Evolutionary conservation across 1,139 yeast species (phyloP), one percentile per base, ranked within the genome.

Genomic region (Waltiozyma sp.): DNA sequence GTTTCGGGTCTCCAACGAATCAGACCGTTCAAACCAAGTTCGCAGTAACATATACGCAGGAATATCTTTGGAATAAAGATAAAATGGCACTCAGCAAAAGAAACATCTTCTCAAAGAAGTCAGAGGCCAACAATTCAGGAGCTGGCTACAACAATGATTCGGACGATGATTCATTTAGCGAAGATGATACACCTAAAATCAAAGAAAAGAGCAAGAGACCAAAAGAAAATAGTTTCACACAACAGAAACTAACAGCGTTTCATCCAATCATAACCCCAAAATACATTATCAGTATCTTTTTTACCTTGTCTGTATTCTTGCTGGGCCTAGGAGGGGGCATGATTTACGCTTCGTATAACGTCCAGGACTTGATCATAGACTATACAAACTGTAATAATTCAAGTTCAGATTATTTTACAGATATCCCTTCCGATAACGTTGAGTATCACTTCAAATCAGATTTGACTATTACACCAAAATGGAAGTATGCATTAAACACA

Each of bases 281-380:
- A 58, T 83, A 93, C 4, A 94, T 89, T 37, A 75, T 91, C 46
- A 96, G 96, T 2, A 59, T 89, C 43, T 77, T 89, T 55, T 60
- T 89, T 40, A 62, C 71, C 11, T 72, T 91, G 41, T 93, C 96
- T 4, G 69, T 85, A n/a, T 68, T 91, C 13, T 85, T 89, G 58
- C 85, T 89, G 15, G 95, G 96, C 9, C 70, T 91, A 39, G 98
- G 98, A 28, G 97, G 89, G 1, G 89, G 84, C 47, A 78, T 91
- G 77, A 71, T 91, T 62, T 80, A 80, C 49, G 93, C 95, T 5
- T 74, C 91, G n/a, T 68, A 75, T 47, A 68, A 70, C 49, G 82
- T 87, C 5, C 83, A 88, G 60, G 96, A 91, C 56, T 57, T 91
- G 38, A 73, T 75, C 16, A 81, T 91, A 46, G 93, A 87, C 55